phyloP scores from a whole-genome alignment of 257 asterid species.

The Solanum clarkiae region DNA sequence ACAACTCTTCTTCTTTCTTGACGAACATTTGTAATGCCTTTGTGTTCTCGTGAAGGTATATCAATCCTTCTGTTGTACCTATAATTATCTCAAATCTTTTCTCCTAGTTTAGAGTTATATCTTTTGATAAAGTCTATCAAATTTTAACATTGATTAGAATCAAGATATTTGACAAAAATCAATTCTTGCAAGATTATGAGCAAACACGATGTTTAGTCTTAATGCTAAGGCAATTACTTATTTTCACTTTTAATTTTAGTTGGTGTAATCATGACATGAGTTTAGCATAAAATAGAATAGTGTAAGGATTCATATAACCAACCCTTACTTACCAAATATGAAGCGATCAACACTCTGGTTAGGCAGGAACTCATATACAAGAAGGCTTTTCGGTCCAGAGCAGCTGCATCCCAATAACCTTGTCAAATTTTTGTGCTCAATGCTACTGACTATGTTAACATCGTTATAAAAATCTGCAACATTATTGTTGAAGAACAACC shows the following conservation, averaged over 20 bases:
- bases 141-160: background rate
- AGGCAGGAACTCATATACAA: conserved; percentile 13
- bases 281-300: no score
- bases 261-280: no score
- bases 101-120: conserved; percentile 28
- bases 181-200: no score
- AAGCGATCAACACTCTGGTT: conserved; percentile 17
- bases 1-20: no score
- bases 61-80: background rate
- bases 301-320: no score
- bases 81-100: conserved; percentile 28
- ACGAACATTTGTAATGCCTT: no score
- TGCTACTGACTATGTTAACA: conserved; percentile 14
- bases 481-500: conserved; percentile 6
- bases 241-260: no score
- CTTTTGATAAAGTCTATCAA: conserved; percentile 14
- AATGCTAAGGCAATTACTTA: no score
- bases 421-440: conserved; percentile 12
- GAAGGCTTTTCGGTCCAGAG: background rate
- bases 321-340: background rate
- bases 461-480: background rate
- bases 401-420: background rate
- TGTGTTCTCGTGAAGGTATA: no score
- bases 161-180: background rate
- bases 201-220: no score